phyloP scores from a whole-genome alignment of 1,284 basidiomycete species.

The Cutaneotrichosporon arboriforme region DNA sequence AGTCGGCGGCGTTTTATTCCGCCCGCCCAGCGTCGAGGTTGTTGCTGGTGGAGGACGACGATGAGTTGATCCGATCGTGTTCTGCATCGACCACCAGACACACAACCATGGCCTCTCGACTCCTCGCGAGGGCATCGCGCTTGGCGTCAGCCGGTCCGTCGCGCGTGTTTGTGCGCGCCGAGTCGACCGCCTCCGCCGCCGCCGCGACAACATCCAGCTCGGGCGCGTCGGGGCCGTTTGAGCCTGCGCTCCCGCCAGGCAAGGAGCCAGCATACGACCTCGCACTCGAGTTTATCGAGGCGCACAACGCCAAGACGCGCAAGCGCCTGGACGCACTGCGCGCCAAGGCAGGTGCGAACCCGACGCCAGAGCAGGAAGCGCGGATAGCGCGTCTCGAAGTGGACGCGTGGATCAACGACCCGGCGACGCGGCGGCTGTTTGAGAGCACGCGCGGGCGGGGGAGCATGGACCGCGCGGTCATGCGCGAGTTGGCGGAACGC shows the following conservation, averaged over 20 bases:
- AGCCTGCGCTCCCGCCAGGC: slow-evolving; percentile 39
- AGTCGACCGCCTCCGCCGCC: slow-evolving; percentile 18
- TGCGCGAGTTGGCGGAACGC: slow-evolving; percentile 74
- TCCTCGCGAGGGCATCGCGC: slow-evolving; percentile 16
- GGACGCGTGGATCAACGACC: slow-evolving; percentile 42
- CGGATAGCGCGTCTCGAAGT: slow-evolving; percentile 34
- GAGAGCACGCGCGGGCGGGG: slow-evolving; percentile 33
- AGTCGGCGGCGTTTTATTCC: slow-evolving; percentile 5
- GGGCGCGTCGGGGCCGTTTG: slow-evolving; percentile 20
- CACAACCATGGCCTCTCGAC: slow-evolving; percentile 11
- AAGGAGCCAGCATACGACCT: slow-evolving; percentile 42
- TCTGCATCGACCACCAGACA: neutral
- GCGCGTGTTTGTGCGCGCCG: slow-evolving; percentile 13
- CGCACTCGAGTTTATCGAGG: slow-evolving; percentile 35
- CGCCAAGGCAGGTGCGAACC: slow-evolving; percentile 7
- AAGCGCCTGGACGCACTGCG: slow-evolving; percentile 2
- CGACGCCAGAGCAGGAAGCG: slow-evolving; percentile 10
- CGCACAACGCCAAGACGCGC: slow-evolving; percentile 5
- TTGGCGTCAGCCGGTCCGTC: slow-evolving; percentile 16
- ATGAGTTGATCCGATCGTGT: neutral
- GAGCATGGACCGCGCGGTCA: slow-evolving; percentile 56
- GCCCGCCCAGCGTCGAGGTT: neutral
- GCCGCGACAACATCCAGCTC: too few species aligned
- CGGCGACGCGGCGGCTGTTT: slow-evolving; percentile 34
- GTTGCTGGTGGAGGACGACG: too few species aligned